These are phyloP conservation scores for Colletotrichum cordylinicola DNA, from an alignment of 2,329 filamentous ascomycete genomes.

Conservation along the genomic window DNA sequence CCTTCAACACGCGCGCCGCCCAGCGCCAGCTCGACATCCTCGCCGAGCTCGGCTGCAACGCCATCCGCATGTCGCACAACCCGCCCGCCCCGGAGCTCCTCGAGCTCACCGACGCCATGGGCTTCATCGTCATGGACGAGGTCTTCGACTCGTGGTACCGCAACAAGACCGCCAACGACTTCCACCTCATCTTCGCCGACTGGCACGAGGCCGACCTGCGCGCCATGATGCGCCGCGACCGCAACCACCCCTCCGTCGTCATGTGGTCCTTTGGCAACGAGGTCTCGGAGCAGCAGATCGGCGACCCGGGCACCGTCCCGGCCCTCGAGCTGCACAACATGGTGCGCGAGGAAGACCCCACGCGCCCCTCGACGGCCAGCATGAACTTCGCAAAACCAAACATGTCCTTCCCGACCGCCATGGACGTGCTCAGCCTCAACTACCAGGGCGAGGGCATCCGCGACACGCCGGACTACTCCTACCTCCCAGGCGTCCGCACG, in stretches of 20 bases:
- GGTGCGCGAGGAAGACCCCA: slow-evolving; percentile 50
- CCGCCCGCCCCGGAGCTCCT: slow-evolving; percentile 56
- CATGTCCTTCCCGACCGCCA: slow-evolving; percentile 39
- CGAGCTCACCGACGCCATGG: slow-evolving; percentile 53
- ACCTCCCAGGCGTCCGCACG: slow-evolving; percentile 33
- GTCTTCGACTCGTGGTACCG: slow-evolving; percentile 58
- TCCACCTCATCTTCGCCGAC: slow-evolving; percentile 55
- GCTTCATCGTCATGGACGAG: slow-evolving; percentile 58
- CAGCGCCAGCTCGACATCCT: slow-evolving; percentile 56
- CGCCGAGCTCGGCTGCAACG: slow-evolving; percentile 54
- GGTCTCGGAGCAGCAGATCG: slow-evolving; percentile 50
- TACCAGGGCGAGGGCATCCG: slow-evolving; percentile 59
- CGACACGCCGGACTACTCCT: slow-evolving; percentile 31
- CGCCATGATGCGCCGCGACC: slow-evolving; percentile 56
- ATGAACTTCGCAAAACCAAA: slow-evolving; percentile 52
- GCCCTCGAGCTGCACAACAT: slow-evolving; percentile 46
- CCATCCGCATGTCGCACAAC: slow-evolving; percentile 58
- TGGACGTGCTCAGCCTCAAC: slow-evolving; percentile 59
- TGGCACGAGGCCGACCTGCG: slow-evolving; percentile 61
- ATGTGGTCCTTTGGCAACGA: slow-evolving; percentile 62
- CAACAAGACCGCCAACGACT: slow-evolving; percentile 54
- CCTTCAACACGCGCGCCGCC: slow-evolving; percentile 54
- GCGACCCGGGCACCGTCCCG: slow-evolving; percentile 33
- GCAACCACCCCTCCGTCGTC: slow-evolving; percentile 59
- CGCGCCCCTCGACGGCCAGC: slow-evolving; percentile 47